These are phyloP conservation scores for Orbilia ellipsospora DNA, from an alignment of 2,329 filamentous ascomycete species.

Conservation along the genomic window DNA sequence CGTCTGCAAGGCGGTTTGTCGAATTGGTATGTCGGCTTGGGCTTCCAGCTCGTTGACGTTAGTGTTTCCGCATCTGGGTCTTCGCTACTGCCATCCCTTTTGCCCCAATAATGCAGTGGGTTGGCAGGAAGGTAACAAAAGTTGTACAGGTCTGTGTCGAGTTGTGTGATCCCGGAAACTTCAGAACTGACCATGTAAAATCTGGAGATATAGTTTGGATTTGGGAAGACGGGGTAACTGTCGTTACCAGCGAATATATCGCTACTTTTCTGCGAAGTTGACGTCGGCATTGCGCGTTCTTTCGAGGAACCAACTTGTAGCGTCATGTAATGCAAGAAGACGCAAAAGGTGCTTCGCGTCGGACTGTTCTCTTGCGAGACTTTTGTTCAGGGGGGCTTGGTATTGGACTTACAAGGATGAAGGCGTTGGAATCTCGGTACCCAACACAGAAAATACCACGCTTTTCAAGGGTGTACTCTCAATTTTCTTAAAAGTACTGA, in stretches of 20 bases:
- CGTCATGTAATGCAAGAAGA: no score
- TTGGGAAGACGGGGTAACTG: constrained; percentile 38
- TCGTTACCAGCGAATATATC: constrained; percentile 6
- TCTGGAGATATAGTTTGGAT: constrained; percentile 34
- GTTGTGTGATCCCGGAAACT: constrained; percentile 31
- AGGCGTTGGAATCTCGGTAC: no score
- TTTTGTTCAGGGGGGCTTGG: no score
- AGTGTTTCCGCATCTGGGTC: neutral
- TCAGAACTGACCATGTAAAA: constrained; percentile 26
- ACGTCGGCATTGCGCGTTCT: neutral
- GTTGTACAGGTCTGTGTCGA: constrained; percentile 48
- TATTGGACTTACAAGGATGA: no score
- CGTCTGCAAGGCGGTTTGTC: constrained; percentile 30
- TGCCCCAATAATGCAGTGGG: constrained; percentile 10
- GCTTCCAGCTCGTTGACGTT: neutral
- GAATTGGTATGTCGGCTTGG: constrained; percentile 32
- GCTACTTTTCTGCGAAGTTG: neutral
- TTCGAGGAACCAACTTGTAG: neutral
- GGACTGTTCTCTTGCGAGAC: no score
- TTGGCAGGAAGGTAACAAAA: constrained; percentile 36
- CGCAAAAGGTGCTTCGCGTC: no score
- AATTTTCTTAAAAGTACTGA: no score
- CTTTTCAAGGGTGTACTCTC: no score
- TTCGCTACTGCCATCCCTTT: constrained; percentile 12
- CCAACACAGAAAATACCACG: no score